Evolutionary conservation across 257 asterid species (phyloP), one percentile per base, ranked within the genome.

Genomic region (Handroanthus guayacan): DNA sequence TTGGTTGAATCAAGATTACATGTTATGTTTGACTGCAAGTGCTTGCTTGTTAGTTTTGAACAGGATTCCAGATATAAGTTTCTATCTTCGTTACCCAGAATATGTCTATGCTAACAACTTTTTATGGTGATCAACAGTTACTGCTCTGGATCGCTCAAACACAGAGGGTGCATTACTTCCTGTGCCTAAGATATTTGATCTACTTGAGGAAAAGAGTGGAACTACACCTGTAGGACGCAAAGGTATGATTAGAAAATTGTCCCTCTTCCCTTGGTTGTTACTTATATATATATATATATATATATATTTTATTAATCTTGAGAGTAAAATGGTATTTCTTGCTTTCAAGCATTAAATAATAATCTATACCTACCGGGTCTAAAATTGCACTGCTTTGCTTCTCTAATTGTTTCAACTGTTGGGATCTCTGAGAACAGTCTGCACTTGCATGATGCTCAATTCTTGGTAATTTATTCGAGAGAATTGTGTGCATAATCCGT

Each of bases 91-190:
- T 54, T 69, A 31, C 38, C 18, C 55, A 57, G 71, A 63, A 63
- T 71, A 16, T 51, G 11, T 50, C 38, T 76, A 54, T 68, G 11
- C 3, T 84, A 50, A 75, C 78, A 50, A 45, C 48, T 34, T 25
- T 69, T 44, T 78, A 45, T 69, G 73, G 10, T 78, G 52, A 20
- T 75, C 45, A 74, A 76, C 98, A 95, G 99, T 91, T 82, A 88
- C 97, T 75, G 97, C 97, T 13, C 86, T 95, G 34, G 98, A 95
- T 86, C 90, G 94, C 69, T 80, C 98, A 47, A 90, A 86, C 80
- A 83, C 92, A 6, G 97, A 86, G 78, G 94, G 86, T 80, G 97
- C 96, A 1, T 82, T 93, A 74, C 91, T 85, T 80, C 97, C 97
- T 16, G 83, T 87, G 81, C 97, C 96, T 45, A 90, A 64, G 88